Base-by-base conservation (phyloP, 2,329 filamentous ascomycete species). In the Botrytis squamosa region DNA sequence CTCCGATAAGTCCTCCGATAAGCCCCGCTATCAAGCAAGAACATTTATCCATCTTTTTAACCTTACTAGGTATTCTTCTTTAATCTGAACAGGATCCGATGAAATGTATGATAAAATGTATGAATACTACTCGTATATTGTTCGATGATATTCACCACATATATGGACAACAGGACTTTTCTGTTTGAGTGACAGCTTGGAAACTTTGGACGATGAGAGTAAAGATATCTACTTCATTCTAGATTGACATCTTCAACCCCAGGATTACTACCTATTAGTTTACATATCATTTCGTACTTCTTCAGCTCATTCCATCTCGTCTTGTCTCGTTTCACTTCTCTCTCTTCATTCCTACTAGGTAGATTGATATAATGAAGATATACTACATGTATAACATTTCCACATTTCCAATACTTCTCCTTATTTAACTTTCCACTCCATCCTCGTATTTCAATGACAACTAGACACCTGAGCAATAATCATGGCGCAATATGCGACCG, bases 1-100 rank as follows among this genome's bases (percentile, higher is more conserved):
- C n/a, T n/a, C n/a, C n/a, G 77, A 73, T 75, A 75, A 72, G 25
- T 36, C 29, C 25, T 18, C 52, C 33, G 52, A 67, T 72, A 67
- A 66, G 73, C 77, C 76, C 77, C 77, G 60, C 64, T 22, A 46
- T 46, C 44, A 3, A 46, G 44, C 44, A 46, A 46, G 44, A 46
- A 46, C 18, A 46, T 46, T 46, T 46, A 44, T 20, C 42, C 42
- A 44, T 44, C 42, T 44, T 44, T 44, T 44, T 44, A 20, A 44
- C 18, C 14, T 36, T 52, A 33, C 33, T 0, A 0, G 0, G 33
- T 33, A 22, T 12, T 63, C 7, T 9, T n/a, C 36, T 63, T 42
- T 7, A 29, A 10, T 42, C 1, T 63, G 38, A 63, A 20, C 18
- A 7, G 44, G 18, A 46, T 46, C 18, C 18, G 44, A 46, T 46